Percentiles rank a stretch among this genome's conserved stretches.
Conservation (phyloP, 768 basidiomycete genomes). For the Boletus bicolor region DNA sequence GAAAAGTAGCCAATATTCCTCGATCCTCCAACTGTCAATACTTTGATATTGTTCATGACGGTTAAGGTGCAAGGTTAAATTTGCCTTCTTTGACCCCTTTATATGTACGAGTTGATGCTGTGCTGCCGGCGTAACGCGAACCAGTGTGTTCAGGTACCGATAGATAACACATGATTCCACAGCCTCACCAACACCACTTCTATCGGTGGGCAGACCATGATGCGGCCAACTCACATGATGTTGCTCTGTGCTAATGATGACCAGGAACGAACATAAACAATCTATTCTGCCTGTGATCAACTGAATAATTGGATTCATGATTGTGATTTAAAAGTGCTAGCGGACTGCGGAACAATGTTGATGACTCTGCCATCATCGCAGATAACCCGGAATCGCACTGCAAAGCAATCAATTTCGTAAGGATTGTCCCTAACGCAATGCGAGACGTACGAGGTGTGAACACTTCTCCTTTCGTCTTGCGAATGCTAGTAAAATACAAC, state of each 20-base stretch:
- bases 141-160: too few relatives aligned
- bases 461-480: constrained; percentile 66
- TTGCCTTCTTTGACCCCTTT: neutral
- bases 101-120: neutral
- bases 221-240: neutral
- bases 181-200: neutral
- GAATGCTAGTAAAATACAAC: constrained; percentile 79
- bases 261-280: neutral
- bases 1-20: constrained; percentile 54
- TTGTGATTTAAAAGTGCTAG: neutral
- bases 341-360: constrained; percentile 23
- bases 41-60: constrained; percentile 23
- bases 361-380: constrained; percentile 56
- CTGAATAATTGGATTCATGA: neutral
- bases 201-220: neutral
- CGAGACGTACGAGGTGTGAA: constrained; percentile 56
- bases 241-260: neutral
- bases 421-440: neutral
- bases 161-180: neutral
- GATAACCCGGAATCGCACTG: constrained; percentile 68
- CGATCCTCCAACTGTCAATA: constrained; percentile 51
- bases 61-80: neutral
- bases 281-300: neutral
- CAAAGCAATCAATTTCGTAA: neutral
- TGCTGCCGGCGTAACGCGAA: too few relatives aligned